Conservation (phyloP, 495 filamentous ascomycete genomes). For the Penicillium longicatenatum region DNA sequence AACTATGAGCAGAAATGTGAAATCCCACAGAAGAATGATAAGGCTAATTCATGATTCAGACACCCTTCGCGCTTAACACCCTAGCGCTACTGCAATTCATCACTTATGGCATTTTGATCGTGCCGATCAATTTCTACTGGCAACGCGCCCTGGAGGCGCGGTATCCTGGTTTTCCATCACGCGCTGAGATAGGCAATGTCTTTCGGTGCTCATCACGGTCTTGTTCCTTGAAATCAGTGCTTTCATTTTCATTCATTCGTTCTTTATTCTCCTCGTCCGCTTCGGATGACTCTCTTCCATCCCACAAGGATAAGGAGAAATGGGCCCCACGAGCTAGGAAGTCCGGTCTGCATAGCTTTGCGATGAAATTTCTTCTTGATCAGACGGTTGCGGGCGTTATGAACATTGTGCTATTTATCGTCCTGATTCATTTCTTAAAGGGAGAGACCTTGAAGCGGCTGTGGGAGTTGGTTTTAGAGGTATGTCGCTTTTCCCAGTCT, state of each 20-base stretch:
- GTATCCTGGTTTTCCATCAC: slow-evolving; percentile 50
- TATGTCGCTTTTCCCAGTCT: slow-evolving; percentile 20
- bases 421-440: slow-evolving; percentile 56
- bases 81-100: slow-evolving; percentile 75
- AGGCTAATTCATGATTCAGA: slow-evolving; percentile 16
- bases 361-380: slow-evolving; percentile 80
- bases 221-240: slow-evolving; percentile 25
- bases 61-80: slow-evolving; percentile 54
- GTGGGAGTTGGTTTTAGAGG: slow-evolving; percentile 40
- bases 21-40: slow-evolving; percentile 11
- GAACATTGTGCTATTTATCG: slow-evolving; percentile 79
- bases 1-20: neutral
- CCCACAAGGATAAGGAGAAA: slow-evolving; percentile 43
- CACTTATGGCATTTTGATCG: slow-evolving; percentile 70
- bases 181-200: slow-evolving; percentile 23
- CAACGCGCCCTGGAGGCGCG: slow-evolving; percentile 60
- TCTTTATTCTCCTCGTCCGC: slow-evolving; percentile 29
- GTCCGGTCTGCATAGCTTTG: slow-evolving; percentile 61
- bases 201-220: slow-evolving; percentile 16
- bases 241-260: slow-evolving; percentile 41
- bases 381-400: slow-evolving; percentile 73
- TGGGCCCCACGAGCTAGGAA: slow-evolving; percentile 28
- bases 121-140: slow-evolving; percentile 89
- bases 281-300: slow-evolving; percentile 33
- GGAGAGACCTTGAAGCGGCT: slow-evolving; percentile 30